These are phyloP conservation scores for Domatiomyces catenatus DNA, from an alignment of 2,329 filamentous ascomycete species.

Conservation along the genomic window DNA sequence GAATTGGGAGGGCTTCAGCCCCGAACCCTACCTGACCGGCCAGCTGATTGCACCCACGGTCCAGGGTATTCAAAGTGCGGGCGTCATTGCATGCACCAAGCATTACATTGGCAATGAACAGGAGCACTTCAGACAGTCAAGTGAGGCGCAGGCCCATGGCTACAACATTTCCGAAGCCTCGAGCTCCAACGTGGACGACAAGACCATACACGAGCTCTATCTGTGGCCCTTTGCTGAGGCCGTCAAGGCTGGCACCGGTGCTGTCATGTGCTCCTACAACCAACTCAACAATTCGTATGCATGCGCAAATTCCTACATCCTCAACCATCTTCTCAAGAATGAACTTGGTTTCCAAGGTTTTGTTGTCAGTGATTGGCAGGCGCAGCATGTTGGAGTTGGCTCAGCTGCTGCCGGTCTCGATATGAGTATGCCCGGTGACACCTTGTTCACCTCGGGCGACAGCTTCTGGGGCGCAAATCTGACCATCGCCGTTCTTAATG, in stretches of 20 bases:
- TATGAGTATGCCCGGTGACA: conserved; percentile 77
- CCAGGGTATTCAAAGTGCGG: conserved; percentile 64
- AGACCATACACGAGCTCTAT: conserved; percentile 48
- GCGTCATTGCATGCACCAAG: conserved; percentile 71
- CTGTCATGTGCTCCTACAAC: conserved; percentile 57
- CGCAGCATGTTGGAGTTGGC: conserved; percentile 55
- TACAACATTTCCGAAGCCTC: conserved; percentile 47
- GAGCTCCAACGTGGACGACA: conserved; percentile 48
- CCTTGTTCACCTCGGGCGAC: conserved; percentile 53
- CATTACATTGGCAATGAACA: conserved; percentile 63
- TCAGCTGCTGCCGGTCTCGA: conserved; percentile 56
- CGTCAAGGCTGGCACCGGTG: conserved; percentile 48
- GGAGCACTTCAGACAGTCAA: conserved; percentile 51
- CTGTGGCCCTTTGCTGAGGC: conserved; percentile 52
- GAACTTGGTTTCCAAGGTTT: conserved; percentile 66
- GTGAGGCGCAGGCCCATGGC: conserved; percentile 43
- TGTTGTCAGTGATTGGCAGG: conserved; percentile 58
- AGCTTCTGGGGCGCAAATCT: conserved; percentile 78
- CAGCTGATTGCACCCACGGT: conserved; percentile 57
- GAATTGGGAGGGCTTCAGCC: conserved; percentile 38
- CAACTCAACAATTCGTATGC: conserved; percentile 54
- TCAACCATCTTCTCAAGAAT: conserved; percentile 50
- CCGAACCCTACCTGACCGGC: conserved; percentile 62
- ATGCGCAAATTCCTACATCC: conserved; percentile 46
- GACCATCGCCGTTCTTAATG: conserved; percentile 75